phyloP scores from a whole-genome alignment of 2,329 filamentous ascomycete species.

The Thermothelomyces thermophilus region DNA sequence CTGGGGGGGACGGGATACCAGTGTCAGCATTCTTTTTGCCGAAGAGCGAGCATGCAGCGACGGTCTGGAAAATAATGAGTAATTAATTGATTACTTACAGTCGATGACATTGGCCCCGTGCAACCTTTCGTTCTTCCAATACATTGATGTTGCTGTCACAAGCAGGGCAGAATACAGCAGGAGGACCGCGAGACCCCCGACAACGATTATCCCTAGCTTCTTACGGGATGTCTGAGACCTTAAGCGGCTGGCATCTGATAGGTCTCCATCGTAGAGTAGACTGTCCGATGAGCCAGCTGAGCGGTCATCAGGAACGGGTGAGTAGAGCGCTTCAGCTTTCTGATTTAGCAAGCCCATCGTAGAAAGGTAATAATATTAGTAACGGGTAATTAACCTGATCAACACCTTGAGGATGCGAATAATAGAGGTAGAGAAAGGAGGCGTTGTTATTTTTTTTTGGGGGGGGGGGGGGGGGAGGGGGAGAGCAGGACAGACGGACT shows the following conservation, averaged over 20 bases:
- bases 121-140: neutral
- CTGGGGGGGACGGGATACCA: no score
- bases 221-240: neutral
- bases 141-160: neutral
- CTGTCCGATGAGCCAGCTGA: neutral
- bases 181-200: neutral
- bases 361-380: neutral
- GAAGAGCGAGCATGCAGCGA: no score
- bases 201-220: neutral
- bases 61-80: no score
- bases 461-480: no score
- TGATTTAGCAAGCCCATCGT: neutral
- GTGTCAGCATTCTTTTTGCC: no score
- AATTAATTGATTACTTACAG: no score
- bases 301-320: neutral
- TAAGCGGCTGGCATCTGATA: neutral
- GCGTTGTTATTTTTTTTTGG: no score
- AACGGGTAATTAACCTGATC: neutral
- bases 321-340: neutral
- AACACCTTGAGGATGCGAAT: no score
- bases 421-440: no score
- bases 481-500: no score
- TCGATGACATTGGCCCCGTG: constrained; percentile 1
- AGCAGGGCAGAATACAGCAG: neutral
- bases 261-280: neutral